A percentile compares a stretch with the other conserved stretches of the same genome.
These are phyloP conservation scores for Diaporthe citriasiana DNA, from an alignment of 2,329 filamentous ascomycete genomes.

Conservation along the genomic window DNA sequence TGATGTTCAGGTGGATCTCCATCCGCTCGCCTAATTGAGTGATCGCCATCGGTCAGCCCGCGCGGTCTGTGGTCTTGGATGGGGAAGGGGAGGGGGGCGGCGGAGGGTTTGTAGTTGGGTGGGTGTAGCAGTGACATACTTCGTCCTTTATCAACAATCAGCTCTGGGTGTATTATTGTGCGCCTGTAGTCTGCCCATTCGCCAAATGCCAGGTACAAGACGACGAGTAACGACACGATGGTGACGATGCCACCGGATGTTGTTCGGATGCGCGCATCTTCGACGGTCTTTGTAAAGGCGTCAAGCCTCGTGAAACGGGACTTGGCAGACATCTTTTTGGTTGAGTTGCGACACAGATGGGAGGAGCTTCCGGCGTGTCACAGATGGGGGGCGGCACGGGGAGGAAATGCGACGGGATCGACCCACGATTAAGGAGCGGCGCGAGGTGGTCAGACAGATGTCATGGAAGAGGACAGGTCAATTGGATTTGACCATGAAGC, in stretches of 20 bases:
- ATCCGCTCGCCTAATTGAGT: conserved; percentile 84
- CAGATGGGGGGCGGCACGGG: not conserved
- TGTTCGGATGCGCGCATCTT: conserved; percentile 96
- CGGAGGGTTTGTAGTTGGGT: not conserved
- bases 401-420: conserved; percentile 26
- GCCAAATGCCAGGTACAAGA: conserved; percentile 90
- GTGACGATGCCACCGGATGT: conserved; percentile 97
- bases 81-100: not conserved
- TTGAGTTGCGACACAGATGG: not conserved
- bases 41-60: conserved; percentile 25
- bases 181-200: conserved; percentile 96
- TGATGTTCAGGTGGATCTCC: conserved; percentile 98
- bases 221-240: conserved; percentile 88
- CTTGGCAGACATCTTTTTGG: conserved; percentile 81
- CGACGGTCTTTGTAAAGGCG: conserved; percentile 99
- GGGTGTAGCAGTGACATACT: conserved; percentile 65
- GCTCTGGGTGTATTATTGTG: conserved; percentile 88
- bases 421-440: conserved; percentile 35
- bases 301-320: conserved; percentile 96
- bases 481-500: conserved; percentile 32
- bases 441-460: conserved; percentile 13
- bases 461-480: conserved; percentile 16
- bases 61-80: conserved; percentile 41
- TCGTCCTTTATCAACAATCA: conserved; percentile 97
- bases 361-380: conserved; percentile 12